A percentile compares a stretch with the other conserved stretches of the same genome.
Conservation (phyloP, 257 asterid genomes). For the Nicotiana tomentosiformis region DNA sequence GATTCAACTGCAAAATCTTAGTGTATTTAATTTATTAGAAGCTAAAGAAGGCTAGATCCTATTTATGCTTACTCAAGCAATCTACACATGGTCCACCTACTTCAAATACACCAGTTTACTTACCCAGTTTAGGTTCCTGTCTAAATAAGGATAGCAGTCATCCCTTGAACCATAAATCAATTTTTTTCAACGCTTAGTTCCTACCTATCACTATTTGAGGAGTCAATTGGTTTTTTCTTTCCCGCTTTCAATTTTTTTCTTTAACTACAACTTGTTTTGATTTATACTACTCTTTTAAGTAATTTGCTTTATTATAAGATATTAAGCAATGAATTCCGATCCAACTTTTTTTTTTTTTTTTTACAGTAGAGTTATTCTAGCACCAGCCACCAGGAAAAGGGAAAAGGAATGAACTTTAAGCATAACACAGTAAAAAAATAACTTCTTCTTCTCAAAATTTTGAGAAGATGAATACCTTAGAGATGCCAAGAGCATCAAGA, state of each 20-base stretch:
- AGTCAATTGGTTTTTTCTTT: background rate
- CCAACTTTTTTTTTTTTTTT: no score
- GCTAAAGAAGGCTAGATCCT: constrained; percentile 1
- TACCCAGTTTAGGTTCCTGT: background rate
- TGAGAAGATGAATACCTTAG: background rate
- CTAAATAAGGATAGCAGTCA: background rate
- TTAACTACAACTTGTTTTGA: background rate
- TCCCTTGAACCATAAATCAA: background rate
- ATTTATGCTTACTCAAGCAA: background rate
- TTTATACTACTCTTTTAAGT: background rate
- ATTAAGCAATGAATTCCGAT: background rate
- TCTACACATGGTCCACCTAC: background rate
- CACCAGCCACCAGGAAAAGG: background rate
- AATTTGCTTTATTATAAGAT: no score
- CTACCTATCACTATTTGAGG: background rate
- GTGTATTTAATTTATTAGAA: background rate
- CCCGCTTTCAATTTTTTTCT: background rate
- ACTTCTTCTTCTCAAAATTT: no score
- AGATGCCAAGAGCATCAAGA: constrained; percentile 39
- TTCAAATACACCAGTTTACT: background rate
- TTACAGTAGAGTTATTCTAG: background rate
- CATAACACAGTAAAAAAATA: background rate
- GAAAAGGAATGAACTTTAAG: background rate
- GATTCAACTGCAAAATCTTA: background rate
- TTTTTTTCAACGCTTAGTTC: background rate